Evolutionary conservation across 768 basidiomycete species (phyloP).

Genomic region (Auricularia heimuer): DNA sequence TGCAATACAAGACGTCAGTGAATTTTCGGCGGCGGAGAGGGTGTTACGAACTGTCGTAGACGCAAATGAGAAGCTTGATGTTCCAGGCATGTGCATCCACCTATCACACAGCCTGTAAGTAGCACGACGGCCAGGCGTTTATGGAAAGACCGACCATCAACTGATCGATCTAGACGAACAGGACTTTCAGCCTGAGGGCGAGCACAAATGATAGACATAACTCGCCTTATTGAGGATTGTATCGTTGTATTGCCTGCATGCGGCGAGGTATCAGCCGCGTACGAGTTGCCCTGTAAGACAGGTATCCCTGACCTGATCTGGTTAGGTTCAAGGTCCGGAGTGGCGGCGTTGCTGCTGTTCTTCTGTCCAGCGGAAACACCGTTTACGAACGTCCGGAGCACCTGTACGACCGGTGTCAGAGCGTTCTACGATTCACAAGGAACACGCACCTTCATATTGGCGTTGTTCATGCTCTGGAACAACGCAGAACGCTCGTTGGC

Average conservation of each 20-base stretch:
- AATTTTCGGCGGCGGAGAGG: not conserved
- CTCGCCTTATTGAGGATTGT: not conserved
- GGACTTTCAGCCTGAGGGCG: not conserved
- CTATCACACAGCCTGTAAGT: not conserved
- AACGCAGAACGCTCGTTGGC: not conserved
- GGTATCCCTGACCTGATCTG: not conserved
- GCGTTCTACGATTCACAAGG: not conserved
- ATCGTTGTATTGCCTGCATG: not conserved
- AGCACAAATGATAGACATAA: not conserved
- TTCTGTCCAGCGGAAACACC: not conserved
- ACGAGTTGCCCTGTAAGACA: not conserved
- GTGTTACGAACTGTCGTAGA: not conserved
- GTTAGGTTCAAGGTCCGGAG: not conserved
- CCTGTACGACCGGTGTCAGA: not conserved
- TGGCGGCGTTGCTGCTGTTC: conserved; percentile 1
- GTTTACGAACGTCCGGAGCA: not conserved
- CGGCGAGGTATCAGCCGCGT: not conserved
- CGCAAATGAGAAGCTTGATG: not conserved
- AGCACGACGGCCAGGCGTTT: not conserved
- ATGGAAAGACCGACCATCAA: not conserved
- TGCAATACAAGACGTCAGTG: not conserved
- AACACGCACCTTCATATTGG: not conserved
- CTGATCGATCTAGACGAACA: not conserved
- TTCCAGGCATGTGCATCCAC: not conserved
- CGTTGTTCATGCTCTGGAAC: not conserved